These are phyloP conservation scores for Populus hybrid DNA, from an alignment of 441 rosid genomes.

Conservation along the genomic window DNA sequence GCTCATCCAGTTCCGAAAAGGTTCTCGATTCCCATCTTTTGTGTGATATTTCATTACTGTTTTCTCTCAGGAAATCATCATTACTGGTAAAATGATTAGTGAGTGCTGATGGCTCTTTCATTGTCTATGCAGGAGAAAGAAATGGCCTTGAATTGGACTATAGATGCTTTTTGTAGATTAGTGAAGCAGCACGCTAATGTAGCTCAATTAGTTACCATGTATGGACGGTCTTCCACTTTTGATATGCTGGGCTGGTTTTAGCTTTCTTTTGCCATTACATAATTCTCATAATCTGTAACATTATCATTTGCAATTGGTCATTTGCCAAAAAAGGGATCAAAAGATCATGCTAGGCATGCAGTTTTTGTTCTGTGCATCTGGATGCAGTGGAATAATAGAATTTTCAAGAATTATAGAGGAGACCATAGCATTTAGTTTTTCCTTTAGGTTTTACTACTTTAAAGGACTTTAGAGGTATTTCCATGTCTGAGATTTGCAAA, in stretches of 20 bases:
- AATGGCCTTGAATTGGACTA: constrained; percentile 85
- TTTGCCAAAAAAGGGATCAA: background rate
- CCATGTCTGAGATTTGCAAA: background rate
- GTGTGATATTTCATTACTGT: constrained; percentile 4
- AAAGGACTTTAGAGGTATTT: background rate
- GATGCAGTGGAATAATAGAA: background rate
- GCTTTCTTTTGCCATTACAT: constrained; percentile 1
- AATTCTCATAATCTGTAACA: background rate
- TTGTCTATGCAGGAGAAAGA: constrained; percentile 92
- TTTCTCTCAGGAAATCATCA: constrained; percentile 5
- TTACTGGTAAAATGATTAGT: background rate
- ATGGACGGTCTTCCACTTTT: constrained; percentile 30
- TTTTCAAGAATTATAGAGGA: background rate
- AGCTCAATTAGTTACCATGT: constrained; percentile 96
- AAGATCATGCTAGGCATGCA: background rate
- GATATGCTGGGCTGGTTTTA: background rate
- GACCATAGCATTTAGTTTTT: background rate
- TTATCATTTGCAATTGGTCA: background rate
- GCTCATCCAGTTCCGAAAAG: constrained; percentile 97
- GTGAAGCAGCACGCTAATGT: constrained; percentile 91
- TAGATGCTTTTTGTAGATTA: constrained; percentile 98
- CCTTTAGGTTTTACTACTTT: background rate
- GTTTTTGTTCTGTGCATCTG: background rate
- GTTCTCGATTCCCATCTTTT: constrained; percentile 33
- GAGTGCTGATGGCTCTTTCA: constrained; percentile 29